phyloP scores from a whole-genome alignment of 768 basidiomycete species.

The Gymnopilus dilepis region DNA sequence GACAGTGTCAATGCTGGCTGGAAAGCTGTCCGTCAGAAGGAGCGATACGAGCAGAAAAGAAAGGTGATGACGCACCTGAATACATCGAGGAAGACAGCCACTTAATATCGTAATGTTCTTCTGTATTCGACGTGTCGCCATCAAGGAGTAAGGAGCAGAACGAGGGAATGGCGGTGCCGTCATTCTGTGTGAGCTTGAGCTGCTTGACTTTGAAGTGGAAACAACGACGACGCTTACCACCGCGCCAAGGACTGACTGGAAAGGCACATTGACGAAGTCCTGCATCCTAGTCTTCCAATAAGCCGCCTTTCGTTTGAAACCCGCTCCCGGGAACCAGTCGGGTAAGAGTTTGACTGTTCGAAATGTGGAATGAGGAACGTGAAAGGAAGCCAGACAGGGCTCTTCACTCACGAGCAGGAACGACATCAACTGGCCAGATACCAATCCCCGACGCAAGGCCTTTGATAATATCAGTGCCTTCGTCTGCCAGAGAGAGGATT shows the following conservation, averaged over 20 bases:
- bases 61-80: background rate
- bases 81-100: background rate
- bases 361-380: slow-evolving; percentile 31
- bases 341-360: slow-evolving; percentile 37
- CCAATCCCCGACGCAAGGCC: background rate
- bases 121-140: background rate
- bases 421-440: background rate
- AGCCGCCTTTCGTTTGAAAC: slow-evolving; percentile 39
- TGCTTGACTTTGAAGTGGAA: no score
- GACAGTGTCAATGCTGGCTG: slow-evolving; percentile 10
- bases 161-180: background rate
- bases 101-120: background rate
- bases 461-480: background rate
- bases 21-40: background rate
- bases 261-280: slow-evolving; percentile 31
- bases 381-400: slow-evolving; percentile 30
- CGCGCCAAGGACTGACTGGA: slow-evolving; percentile 17
- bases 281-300: slow-evolving; percentile 26
- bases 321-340: slow-evolving; percentile 40
- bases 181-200: background rate
- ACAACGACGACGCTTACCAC: slow-evolving; percentile 25
- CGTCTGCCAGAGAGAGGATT: no score
- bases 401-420: slow-evolving; percentile 18
- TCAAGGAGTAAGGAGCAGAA: background rate
- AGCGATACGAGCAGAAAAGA: background rate